Conservation (phyloP, 2,329 filamentous ascomycete genomes). For the Colletotrichum cuscutae region DNA sequence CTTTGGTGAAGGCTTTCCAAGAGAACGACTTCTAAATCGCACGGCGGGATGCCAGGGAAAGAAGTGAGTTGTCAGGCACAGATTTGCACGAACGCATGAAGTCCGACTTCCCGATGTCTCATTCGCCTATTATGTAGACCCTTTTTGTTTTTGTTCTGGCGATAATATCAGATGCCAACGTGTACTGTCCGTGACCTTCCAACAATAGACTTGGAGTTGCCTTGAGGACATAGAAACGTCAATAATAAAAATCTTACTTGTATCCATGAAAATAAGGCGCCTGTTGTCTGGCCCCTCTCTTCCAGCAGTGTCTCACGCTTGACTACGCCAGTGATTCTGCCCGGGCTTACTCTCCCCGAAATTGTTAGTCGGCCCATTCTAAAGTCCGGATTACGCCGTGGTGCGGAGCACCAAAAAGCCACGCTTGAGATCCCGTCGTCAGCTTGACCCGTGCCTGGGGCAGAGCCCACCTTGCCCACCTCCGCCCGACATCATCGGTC, state of each 20-base stretch:
- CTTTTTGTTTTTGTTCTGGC: too few species aligned
- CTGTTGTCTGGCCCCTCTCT: not conserved
- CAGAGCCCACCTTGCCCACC: constrained; percentile 53
- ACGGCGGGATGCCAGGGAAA: too few species aligned
- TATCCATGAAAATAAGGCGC: not conserved
- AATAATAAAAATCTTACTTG: too few species aligned
- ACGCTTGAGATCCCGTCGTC: constrained; percentile 46
- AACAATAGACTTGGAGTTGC: too few species aligned
- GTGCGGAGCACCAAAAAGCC: not conserved
- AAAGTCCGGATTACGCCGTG: not conserved
- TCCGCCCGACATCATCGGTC: not conserved
- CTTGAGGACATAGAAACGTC: too few species aligned
- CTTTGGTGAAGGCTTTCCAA: not conserved
- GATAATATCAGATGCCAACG: too few species aligned
- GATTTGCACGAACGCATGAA: too few species aligned
- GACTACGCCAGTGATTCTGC: not conserved
- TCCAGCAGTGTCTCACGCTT: not conserved
- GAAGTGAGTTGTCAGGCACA: too few species aligned
- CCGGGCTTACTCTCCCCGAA: not conserved
- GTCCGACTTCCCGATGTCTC: too few species aligned
- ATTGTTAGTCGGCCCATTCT: not conserved
- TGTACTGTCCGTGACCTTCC: too few species aligned
- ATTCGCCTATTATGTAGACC: too few species aligned
- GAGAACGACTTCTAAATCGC: not conserved
- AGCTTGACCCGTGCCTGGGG: constrained; percentile 61